These are phyloP conservation scores for Pseudozyma tsukubaensis DNA, from an alignment of 1,284 basidiomycete genomes.

Conservation along the genomic window DNA sequence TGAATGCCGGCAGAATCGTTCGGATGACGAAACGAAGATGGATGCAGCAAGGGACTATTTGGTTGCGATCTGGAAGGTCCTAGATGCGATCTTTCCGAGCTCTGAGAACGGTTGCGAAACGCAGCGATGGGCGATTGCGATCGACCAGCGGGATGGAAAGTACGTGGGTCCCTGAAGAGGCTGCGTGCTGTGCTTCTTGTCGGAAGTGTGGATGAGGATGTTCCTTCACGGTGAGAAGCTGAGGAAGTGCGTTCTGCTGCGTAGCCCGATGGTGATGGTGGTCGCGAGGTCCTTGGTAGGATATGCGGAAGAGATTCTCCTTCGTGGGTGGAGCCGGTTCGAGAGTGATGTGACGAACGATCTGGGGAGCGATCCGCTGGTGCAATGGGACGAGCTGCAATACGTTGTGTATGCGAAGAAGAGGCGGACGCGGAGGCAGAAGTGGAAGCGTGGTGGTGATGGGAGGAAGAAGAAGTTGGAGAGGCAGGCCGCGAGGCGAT, in stretches of 20 bases:
- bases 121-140: constrained; percentile 49
- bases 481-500: constrained; percentile 40
- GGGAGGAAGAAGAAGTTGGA: constrained; percentile 30
- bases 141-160: constrained; percentile 41
- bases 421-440: too few relatives aligned
- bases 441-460: constrained; percentile 19
- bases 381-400: constrained; percentile 39
- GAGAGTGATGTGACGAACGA: constrained; percentile 30
- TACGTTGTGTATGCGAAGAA: constrained; percentile 26
- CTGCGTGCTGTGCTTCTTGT: constrained; percentile 47
- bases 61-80: constrained; percentile 47
- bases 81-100: constrained; percentile 41
- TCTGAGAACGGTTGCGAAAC: constrained; percentile 42
- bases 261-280: constrained; percentile 31
- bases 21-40: constrained; percentile 38
- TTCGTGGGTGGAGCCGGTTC: constrained; percentile 33
- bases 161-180: constrained; percentile 44
- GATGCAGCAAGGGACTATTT: constrained; percentile 40
- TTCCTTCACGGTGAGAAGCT: constrained; percentile 25
- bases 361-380: constrained; percentile 41
- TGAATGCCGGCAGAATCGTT: constrained; percentile 30
- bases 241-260: constrained; percentile 29
- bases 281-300: constrained; percentile 30
- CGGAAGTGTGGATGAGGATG: constrained; percentile 10
- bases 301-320: constrained; percentile 23